Evolutionary conservation across 495 filamentous ascomycete species (phyloP), one percentile per base, ranked within the genome.

Genomic region (Cudoniella acicularis): DNA sequence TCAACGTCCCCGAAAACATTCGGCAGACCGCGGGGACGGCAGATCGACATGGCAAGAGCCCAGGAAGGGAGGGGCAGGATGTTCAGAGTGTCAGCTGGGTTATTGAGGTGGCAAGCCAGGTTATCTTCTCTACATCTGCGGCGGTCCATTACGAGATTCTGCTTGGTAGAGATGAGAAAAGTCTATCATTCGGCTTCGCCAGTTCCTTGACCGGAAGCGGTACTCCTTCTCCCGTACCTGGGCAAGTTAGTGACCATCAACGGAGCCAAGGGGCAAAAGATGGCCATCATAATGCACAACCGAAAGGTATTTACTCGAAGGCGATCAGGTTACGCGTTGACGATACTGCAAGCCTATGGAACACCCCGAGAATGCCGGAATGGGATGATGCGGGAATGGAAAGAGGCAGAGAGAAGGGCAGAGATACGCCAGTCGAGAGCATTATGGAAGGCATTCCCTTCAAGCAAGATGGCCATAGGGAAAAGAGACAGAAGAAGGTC

Each of bases 61-160:
- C 62, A 62, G 21, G 57, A 57, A 63, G 43, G 43, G 62, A 41
- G 3, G 55, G 60, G 9, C 63, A 69, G 25, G 68, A 70, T 13
- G 67, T 69, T 23, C 78, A 79, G 52, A 85, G 81, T 53, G 80
- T 87, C 45, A 88, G 88, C 1, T 98, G 95, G 95, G 75, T 97
- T 24, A 83, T 98, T 42, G 94, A 98, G 74, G 84, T 98, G 17
- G 73, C 91, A 26, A 92, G 89, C 2, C 94, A 98, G 73, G 87
- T 96, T 43, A 81, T 98, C 42, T 98, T 98, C 65, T 96, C 92
- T 9, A 80, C 78, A 26, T 89, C 87, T 27, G 94, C 93, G 3
- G 86, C 87, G 0, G 92, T 98, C n/a, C 84, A 88, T 61, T 98
- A 90, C 70, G 94, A 98, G 70, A 68, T 98, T 16, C 64, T 96